Evolutionary conservation across 208 protist genomes (phyloP), one percentile per base, ranked within the genome.

Genomic region (Borovskyia barvae): DNA sequence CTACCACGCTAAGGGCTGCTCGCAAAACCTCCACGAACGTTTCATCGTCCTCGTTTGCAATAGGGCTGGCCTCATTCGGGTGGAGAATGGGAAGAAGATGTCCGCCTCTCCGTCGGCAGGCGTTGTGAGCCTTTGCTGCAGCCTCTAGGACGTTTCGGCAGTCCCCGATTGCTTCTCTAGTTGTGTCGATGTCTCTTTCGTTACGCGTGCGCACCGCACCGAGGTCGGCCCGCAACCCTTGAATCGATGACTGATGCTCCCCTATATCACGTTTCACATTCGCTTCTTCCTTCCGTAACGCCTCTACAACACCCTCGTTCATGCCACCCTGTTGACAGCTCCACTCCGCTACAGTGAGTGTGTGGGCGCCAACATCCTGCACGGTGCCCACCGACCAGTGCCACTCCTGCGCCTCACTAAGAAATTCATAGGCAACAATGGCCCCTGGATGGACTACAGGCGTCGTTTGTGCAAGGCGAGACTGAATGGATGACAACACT

Each of bases 351-450:
- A 87, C 22, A n/a, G 48, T 41, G n/a, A 64, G 69, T 9, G 35
- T 50, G 41, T 83, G 76, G 2, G 56, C 52, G 30, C 55, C 20
- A 22, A 69, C 32, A 39, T 70, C n/a, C 42, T 69, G 32, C 14
- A 87, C 70, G 8, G 50, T 54, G 11, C 68, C 80, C 6, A 87
- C 22, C 11, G 72, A 72, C 75, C 73, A 87, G 36, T 66, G 65
- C 73, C 73, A 77, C 17, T 69, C 56, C 20, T 30, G 52, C 12
- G 52, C 49, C 1, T 47, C 40, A 40, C 76, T 68, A 19, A 79
- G 49, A 39, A 82, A 81, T 56, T 87, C 80, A 41, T 87, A 87
- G 2, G 64, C 72, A 4, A 87, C 80, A 25, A 87, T 41, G 22
- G 61, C 68, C 9, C 73, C 73, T 15, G 33, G 36, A 5, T 36